Base-by-base conservation (phyloP, 176 grass and related monocot species). In the Miscanthus lutarioriparius region DNA sequence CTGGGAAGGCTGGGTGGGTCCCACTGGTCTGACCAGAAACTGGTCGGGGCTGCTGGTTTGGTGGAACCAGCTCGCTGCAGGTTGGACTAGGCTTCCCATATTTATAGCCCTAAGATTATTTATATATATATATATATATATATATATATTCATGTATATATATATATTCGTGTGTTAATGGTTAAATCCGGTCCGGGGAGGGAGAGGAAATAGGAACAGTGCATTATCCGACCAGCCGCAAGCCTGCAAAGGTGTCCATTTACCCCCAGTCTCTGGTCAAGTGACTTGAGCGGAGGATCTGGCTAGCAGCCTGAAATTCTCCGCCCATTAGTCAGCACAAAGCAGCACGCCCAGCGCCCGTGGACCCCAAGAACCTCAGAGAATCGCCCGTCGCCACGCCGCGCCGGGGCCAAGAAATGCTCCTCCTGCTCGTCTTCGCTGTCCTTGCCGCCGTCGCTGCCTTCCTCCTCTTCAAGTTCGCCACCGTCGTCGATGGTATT, bases 401-500 rank as follows among this genome's bases (percentile, higher is more conserved):
- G 74, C 72, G 20, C 53, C 38, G 74, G 28, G 17, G 7, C 28
- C 17, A 68, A 88, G 58, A 76, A 67, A 93, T 94, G 92, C 72
- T 97, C 51, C 23, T 78, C 28, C 8, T 77, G 7, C 28, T 92
- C 78, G 17, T 77, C 23, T 32, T 86, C 85, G n/a, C 75, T 33
- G 45, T 92, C 83, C 44, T 86, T 65, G 56, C 87, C 77, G 72
- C 64, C 26, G 88, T 67, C 78, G 30, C 45, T 6, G 85, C 35
- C 47, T 78, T 78, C 61, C 22, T 93, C 76, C 77, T 95, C 40
- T 84, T 92, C 83, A 93, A 91, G 87, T 94, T 92, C 83, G 86
- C 84, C 83, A 94, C 86, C 70, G 58, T 87, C 78, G 89, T 90
- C 78, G 96, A 98, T 84, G 96, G 96, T 74, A 48, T 30, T 95